Evolutionary conservation across 306 rosid genomes (phyloP).

Genomic region (Acacia acuminata): DNA sequence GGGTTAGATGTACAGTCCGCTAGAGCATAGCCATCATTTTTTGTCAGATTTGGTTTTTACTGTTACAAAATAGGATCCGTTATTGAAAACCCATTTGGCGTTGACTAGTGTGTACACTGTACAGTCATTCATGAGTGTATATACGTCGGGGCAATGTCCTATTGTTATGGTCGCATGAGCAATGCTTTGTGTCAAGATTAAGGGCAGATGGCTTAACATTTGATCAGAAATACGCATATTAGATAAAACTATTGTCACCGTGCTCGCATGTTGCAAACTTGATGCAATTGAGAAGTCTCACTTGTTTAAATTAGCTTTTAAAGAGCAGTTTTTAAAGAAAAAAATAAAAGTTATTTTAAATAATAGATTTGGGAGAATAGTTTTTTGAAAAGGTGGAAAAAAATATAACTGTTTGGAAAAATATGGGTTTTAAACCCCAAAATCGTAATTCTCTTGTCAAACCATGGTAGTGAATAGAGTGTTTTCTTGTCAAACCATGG

Average conservation of each 20-base stretch:
- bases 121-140: constrained; percentile 48
- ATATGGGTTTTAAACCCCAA: too few species aligned
- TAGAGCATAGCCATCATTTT: constrained; percentile 39
- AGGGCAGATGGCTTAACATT: background rate
- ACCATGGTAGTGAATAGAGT: too few species aligned
- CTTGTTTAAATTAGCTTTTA: background rate
- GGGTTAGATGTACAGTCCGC: constrained; percentile 44
- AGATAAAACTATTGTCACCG: background rate
- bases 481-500: too few species aligned
- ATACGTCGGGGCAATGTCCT: constrained; percentile 38
- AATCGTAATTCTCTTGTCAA: too few species aligned
- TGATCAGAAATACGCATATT: background rate
- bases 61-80: constrained; percentile 11
- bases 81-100: background rate
- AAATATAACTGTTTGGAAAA: too few species aligned
- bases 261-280: background rate
- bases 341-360: too few species aligned
- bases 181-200: background rate
- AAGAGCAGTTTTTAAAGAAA: too few species aligned
- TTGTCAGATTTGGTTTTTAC: constrained; percentile 18
- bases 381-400: too few species aligned
- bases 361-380: too few species aligned
- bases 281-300: background rate
- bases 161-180: background rate
- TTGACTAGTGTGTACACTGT: constrained; percentile 43